Base-by-base conservation (phyloP, 768 basidiomycete genomes). In the Suillus decipiens region DNA sequence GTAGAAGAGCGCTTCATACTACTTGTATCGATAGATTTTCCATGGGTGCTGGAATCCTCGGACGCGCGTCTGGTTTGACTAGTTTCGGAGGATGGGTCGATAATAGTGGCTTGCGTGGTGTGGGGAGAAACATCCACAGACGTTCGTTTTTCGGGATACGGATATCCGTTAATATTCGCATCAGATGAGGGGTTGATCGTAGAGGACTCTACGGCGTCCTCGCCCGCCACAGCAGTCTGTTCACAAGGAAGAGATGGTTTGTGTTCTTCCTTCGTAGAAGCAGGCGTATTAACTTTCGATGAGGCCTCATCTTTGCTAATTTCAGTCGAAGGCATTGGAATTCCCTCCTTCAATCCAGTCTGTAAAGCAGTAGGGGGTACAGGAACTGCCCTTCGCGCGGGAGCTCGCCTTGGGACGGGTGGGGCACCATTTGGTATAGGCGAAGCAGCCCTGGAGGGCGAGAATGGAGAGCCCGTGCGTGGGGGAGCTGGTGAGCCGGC, bases 361-460 rank as follows among this genome's bases (percentile, higher is more conserved):
- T 57, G 60, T 15, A 61, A 22, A 3, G 68, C 33, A 34, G 64
- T 41, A 14, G 69, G 79, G 2, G 78, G 76, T 11, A 62, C 68
- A 47, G 73, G 73, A 3, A 67, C 72, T 28, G 61, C 64, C 7
- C 75, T 77, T 24, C 89, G 80, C 1, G 82, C 85, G 55, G 87
- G 82, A 0, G 89, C 89, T 51, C 89, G 78, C 47, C 87, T 80
- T 0, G 89, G 89, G 28, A 92, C 72, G 2, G 89, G 89, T 0
- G 89, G 89, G 7, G 78, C 76, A 1, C 66, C 63, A 2, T 65
- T 61, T 42, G 45, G 60, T 3, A 70, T 76, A 54, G 83, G 81
- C 5, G 81, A 80, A 14, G 69, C 70, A 2, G 76, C 63, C 39
- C 80, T 69, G 36, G 76, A 75, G 3, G 77, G 71, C n/a, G 69